Base-by-base conservation (phyloP, 2,329 filamentous ascomycete genomes). In the Escovopsis sp. region DNA sequence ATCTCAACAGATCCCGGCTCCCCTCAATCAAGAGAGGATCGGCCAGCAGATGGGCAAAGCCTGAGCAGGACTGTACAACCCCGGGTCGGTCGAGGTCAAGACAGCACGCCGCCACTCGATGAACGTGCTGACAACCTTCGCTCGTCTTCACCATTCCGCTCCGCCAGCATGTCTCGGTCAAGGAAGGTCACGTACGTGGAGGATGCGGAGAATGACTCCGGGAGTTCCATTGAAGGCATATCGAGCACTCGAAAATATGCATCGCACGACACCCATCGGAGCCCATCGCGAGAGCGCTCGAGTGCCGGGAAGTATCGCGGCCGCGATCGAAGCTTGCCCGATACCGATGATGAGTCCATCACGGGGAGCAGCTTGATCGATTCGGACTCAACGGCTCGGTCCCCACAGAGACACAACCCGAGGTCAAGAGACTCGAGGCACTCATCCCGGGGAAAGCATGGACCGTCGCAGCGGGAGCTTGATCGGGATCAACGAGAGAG, bases 141-240 rank as follows among this genome's bases (percentile, higher is more conserved):
- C 47, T 49, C 56, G 11, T 32, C 28, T 9, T 32, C 28, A 9
- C 11, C 28, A 32, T 11, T 4, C 28, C 28, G 28, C 28, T 11
- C 11, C 11, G 15, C 12, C 38, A 59, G 53, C 54, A 74, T 74
- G 69, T 60, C 67, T 44, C 54, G 53, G 51, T 49, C 48, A 52
- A 55, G 58, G 49, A 51, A 46, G 40, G 49, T 46, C 46, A 52
- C 55, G 38, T 49, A 59, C 51, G 59, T 67, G 43, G 66, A 75
- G 55, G 72, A 74, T 33, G 68, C 60, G 38, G 68, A 73, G 51
- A 69, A 74, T 50, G 70, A 73, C 40, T 59, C 62, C 11, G 68
- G 63, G 35, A 66, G 66, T 42, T 56, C 62, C 33, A 55, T 64
- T 35, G 58, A 59, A 48, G 64, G 63, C 37, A 62, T 61, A 18